Percentiles rank a stretch among this genome's conserved stretches.
These are phyloP conservation scores for Sugiyamaella valdiviana DNA, from an alignment of 805 yeast species.

Conservation along the genomic window DNA sequence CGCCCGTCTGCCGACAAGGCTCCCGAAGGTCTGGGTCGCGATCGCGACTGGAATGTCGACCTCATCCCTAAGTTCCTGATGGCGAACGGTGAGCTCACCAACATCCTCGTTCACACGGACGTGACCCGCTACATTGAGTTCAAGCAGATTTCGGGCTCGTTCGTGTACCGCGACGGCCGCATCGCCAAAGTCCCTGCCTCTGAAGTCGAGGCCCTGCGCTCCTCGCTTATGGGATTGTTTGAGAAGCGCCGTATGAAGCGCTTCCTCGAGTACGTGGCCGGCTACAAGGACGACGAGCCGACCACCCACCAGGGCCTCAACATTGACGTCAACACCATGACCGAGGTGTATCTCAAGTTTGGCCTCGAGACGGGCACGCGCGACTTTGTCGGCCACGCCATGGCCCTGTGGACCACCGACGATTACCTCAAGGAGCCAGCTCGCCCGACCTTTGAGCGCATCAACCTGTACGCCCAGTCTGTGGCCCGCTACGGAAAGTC, in stretches of 20 bases:
- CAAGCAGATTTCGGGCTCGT: conserved; percentile 93
- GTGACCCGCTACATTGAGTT: conserved; percentile 94
- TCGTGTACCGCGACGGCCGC: conserved; percentile 82
- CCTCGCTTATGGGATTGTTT: conserved; percentile 91
- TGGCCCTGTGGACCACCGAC: conserved; percentile 95
- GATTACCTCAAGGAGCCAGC: conserved; percentile 85
- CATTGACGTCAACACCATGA: conserved; percentile 84
- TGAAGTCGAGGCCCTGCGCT: conserved; percentile 82
- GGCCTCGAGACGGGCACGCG: conserved; percentile 90
- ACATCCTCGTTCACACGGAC: conserved; percentile 89
- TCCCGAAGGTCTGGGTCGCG: conserved; percentile 65
- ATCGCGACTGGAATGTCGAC: conserved; percentile 97
- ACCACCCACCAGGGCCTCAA: conserved; percentile 79
- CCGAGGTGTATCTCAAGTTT: conserved; percentile 79
- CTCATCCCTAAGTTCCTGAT: conserved; percentile 92
- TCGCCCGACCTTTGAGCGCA: conserved; percentile 82
- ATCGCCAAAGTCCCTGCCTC: conserved; percentile 94
- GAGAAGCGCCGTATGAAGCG: conserved; percentile 93
- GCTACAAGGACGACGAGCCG: conserved; percentile 69
- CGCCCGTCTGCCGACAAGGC: conserved; percentile 69
- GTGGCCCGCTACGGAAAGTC: conserved; percentile 94
- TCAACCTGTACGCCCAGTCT: conserved; percentile 77
- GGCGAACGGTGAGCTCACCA: conserved; percentile 97
- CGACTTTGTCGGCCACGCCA: conserved; percentile 96
- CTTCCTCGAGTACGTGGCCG: conserved; percentile 81